Conservation (phyloP, 164 flowering plant species). For the Kingdonia uniflora region DNA sequence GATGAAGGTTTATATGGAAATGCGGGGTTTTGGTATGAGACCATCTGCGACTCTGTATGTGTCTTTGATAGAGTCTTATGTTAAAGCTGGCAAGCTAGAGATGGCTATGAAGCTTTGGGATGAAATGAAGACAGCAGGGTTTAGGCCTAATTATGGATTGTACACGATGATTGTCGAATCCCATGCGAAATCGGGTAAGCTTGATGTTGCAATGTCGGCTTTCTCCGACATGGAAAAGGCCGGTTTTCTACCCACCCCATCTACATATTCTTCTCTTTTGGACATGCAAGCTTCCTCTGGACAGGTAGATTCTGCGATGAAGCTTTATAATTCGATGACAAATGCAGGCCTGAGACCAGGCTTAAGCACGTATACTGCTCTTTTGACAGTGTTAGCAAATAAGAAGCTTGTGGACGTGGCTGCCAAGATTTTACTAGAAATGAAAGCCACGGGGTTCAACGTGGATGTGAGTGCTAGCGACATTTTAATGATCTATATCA, state of each 20-base stretch:
- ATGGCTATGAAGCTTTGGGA: conserved; percentile 77
- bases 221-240: conserved; percentile 92
- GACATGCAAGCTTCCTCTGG: conserved; percentile 93
- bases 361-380: conserved; percentile 69
- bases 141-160: conserved; percentile 86
- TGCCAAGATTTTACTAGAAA: conserved; percentile 87
- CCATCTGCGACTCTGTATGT: conserved; percentile 73
- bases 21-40: conserved; percentile 66
- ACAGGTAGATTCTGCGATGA: conserved; percentile 89
- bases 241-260: conserved; percentile 86
- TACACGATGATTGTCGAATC: conserved; percentile 83
- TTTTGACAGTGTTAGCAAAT: conserved; percentile 72
- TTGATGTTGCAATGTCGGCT: conserved; percentile 75
- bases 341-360: conserved; percentile 88
- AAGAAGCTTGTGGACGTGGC: conserved; percentile 97
- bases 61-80: conserved; percentile 80
- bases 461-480: conserved; percentile 95
- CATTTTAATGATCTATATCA: conserved; percentile 84
- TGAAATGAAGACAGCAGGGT: conserved; percentile 87
- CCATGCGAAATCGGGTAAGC: conserved; percentile 96
- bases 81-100: conserved; percentile 91
- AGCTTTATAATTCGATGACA: conserved; percentile 85
- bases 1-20: conserved; percentile 81
- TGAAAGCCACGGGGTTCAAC: conserved; percentile 85
- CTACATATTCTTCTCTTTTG: conserved; percentile 81